phyloP scores from a whole-genome alignment of 768 basidiomycete species.

The Suillus brevipes region DNA sequence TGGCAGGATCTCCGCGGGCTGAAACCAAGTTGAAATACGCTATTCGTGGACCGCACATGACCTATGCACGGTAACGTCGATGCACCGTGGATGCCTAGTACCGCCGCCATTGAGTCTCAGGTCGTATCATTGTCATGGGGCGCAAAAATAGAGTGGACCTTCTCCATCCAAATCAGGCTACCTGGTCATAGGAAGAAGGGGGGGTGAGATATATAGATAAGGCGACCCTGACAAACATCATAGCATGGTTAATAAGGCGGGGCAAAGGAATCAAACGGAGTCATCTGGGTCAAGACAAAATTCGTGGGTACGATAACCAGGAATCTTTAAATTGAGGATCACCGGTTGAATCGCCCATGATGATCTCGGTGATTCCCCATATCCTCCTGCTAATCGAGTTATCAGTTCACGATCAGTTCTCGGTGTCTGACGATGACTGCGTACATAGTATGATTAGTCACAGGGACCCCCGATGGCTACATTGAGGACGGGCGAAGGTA shows the following conservation, averaged over 20 bases:
- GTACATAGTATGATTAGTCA: conserved; percentile 3
- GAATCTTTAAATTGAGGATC: conserved; percentile 8
- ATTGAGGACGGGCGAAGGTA: conserved; percentile 1
- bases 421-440: conserved; percentile 6
- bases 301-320: background rate
- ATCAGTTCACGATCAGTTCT: conserved; percentile 1
- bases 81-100: background rate
- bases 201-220: background rate
- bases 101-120: background rate
- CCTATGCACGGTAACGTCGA: background rate
- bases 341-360: conserved; percentile 7
- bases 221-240: background rate
- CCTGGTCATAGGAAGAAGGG: background rate
- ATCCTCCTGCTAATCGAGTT: conserved; percentile 2
- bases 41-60: background rate
- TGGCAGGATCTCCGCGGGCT: conserved; percentile 4
- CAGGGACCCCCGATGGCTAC: background rate
- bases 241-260: background rate
- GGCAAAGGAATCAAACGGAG: background rate
- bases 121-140: background rate
- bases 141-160: background rate
- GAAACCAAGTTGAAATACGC: background rate
- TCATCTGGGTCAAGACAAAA: background rate
- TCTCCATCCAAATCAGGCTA: background rate
- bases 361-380: conserved; percentile 9